Conservation (phyloP, 805 yeast genomes). For the Candida andamanensis region DNA sequence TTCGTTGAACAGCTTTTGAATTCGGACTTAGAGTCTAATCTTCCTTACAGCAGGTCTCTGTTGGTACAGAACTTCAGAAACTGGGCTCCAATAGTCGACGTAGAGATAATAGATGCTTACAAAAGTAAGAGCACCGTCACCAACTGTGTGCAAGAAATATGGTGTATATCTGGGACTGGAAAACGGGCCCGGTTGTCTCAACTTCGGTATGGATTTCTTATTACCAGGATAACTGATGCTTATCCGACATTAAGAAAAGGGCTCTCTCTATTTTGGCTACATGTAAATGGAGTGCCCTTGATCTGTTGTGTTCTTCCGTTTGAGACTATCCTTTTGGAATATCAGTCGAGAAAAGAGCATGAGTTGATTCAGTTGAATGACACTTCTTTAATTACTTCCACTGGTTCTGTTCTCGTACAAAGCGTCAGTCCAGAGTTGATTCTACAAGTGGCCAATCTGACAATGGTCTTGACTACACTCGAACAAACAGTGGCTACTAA, state of each 20-base stretch:
- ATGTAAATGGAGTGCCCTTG: slow-evolving; percentile 15
- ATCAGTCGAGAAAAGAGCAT: slow-evolving; percentile 19
- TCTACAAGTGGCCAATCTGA: slow-evolving; percentile 23
- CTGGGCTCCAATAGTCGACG: slow-evolving; percentile 47
- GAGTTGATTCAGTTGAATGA: slow-evolving; percentile 22
- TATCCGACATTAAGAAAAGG: slow-evolving; percentile 30
- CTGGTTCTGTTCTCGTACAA: slow-evolving; percentile 14
- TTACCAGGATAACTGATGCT: slow-evolving; percentile 19
- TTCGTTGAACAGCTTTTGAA: slow-evolving; percentile 21
- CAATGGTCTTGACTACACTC: slow-evolving; percentile 7
- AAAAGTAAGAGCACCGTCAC: slow-evolving; percentile 14
- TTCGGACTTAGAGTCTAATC: slow-evolving; percentile 8
- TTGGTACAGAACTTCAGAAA: slow-evolving; percentile 30
- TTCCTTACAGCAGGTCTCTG: slow-evolving; percentile 18
- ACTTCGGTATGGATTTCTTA: slow-evolving; percentile 27
- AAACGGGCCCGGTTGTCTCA: slow-evolving; percentile 29
- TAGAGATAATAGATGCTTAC: slow-evolving; percentile 27
- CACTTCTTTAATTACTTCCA: slow-evolving; percentile 11
- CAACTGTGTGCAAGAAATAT: slow-evolving; percentile 32
- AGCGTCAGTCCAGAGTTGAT: slow-evolving; percentile 11
- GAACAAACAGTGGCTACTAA: slow-evolving; percentile 1
- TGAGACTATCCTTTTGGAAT: slow-evolving; percentile 32
- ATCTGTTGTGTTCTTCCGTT: slow-evolving; percentile 35
- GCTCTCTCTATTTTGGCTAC: slow-evolving; percentile 14
- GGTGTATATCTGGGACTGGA: slow-evolving; percentile 37